A percentile compares a stretch with the other conserved stretches of the same genome.
phyloP scores from a whole-genome alignment of 306 rosid genomes.

The Crotalaria pallida region DNA sequence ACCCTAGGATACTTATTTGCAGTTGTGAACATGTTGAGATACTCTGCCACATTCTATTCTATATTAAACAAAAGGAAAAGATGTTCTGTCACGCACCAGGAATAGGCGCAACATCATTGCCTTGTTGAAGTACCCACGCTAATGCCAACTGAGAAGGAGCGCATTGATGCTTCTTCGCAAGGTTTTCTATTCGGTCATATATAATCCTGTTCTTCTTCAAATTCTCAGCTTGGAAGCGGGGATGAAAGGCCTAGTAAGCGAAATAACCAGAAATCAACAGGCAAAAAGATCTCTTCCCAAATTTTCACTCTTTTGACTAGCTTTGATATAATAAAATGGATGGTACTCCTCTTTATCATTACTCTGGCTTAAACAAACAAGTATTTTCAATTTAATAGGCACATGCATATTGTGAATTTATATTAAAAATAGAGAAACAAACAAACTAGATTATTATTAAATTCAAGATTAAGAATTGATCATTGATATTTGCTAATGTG shows the following conservation, averaged over 20 bases:
- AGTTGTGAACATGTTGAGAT: background rate
- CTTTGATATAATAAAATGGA: no score
- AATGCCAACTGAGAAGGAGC: constrained; percentile 49
- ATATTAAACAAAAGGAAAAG: background rate
- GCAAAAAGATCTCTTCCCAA: background rate
- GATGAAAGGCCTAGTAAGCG: constrained; percentile 28
- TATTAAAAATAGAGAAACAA: background rate
- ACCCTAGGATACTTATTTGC: background rate
- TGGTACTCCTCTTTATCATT: no score
- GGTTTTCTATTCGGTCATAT: constrained; percentile 39
- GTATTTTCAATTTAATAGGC: background rate
- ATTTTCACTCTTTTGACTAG: no score
- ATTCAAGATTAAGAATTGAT: background rate
- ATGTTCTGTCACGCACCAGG: constrained; percentile 8
- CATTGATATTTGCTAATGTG: background rate
- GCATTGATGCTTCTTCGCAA: constrained; percentile 39
- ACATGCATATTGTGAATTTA: no score
- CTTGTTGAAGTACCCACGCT: constrained; percentile 58
- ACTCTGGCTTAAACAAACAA: background rate
- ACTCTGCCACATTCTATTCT: background rate
- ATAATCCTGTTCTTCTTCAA: constrained; percentile 33
- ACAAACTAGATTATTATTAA: background rate
- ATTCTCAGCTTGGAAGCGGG: constrained; percentile 47
- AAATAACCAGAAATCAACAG: background rate
- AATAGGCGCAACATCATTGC: constrained; percentile 40